Percentiles rank a stretch among this genome's conserved stretches.
Conservation (phyloP, 2,329 filamentous ascomycete species). For the Diaporthe ampelina region DNA sequence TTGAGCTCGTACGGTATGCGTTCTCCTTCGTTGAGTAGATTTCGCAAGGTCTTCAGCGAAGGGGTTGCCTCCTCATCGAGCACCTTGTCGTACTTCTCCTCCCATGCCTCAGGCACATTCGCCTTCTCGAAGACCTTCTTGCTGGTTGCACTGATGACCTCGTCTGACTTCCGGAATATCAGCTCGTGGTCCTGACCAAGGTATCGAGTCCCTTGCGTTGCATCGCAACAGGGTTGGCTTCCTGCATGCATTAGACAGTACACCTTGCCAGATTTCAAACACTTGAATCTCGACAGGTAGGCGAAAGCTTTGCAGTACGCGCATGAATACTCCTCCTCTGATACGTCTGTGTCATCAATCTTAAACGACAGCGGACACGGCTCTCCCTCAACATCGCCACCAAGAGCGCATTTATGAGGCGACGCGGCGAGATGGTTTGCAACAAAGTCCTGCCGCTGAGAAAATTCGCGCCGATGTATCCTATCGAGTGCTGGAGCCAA, state of each 20-base stretch:
- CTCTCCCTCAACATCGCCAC: conserved; percentile 59
- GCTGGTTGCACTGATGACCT: conserved; percentile 75
- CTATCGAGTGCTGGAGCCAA: conserved; percentile 87
- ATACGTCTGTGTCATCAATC: conserved; percentile 79
- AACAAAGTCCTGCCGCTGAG: conserved; percentile 77
- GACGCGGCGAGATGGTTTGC: conserved; percentile 71
- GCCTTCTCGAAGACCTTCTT: conserved; percentile 90
- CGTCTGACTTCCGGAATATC: conserved; percentile 82
- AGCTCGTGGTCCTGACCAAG: conserved; percentile 79
- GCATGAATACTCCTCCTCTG: conserved; percentile 95
- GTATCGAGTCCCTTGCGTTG: conserved; percentile 75
- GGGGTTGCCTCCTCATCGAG: conserved; percentile 88
- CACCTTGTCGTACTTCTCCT: conserved; percentile 87
- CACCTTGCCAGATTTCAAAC: conserved; percentile 83
- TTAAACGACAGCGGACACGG: conserved; percentile 73
- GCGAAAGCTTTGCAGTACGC: conserved; percentile 91
- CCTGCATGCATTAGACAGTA: conserved; percentile 88
- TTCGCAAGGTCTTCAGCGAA: conserved; percentile 86
- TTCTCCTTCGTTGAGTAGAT: conserved; percentile 91
- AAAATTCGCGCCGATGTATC: conserved; percentile 80
- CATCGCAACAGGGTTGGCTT: conserved; percentile 83
- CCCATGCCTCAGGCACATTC: conserved; percentile 87
- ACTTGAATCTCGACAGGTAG: conserved; percentile 92
- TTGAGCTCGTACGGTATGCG: conserved; percentile 92
- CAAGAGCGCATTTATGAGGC: conserved; percentile 68